These are phyloP conservation scores for Colletotrichum sp. DNA, from an alignment of 2,329 filamentous ascomycete genomes.

Conservation along the genomic window DNA sequence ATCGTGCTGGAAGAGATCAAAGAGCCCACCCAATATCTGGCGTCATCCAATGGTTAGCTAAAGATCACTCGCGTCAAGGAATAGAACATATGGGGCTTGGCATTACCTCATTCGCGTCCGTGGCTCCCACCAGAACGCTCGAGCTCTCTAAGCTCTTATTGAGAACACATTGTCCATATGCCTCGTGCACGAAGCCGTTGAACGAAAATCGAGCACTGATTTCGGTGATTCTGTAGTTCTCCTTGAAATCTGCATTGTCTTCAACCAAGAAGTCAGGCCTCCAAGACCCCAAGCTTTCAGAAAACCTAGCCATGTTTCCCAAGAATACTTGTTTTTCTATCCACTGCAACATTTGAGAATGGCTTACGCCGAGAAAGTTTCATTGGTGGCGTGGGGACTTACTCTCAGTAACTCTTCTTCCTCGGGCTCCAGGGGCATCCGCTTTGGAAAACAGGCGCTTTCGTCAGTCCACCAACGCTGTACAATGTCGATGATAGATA, in stretches of 20 bases:
- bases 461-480: slow-evolving; percentile 41
- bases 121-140: slow-evolving; percentile 25
- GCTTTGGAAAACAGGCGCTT: slow-evolving; percentile 30
- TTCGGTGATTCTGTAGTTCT: slow-evolving; percentile 39
- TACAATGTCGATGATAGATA: slow-evolving; percentile 38
- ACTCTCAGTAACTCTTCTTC: slow-evolving; percentile 35
- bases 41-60: no score
- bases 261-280: slow-evolving; percentile 44
- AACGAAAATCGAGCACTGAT: slow-evolving; percentile 46
- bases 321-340: slow-evolving; percentile 28
- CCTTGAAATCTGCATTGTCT: slow-evolving; percentile 17
- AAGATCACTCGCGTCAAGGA: no score
- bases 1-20: slow-evolving; percentile 31
- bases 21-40: slow-evolving; percentile 35
- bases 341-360: slow-evolving; percentile 26
- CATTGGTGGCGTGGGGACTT: background rate
- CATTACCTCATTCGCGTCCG: slow-evolving; percentile 26
- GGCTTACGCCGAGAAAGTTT: background rate
- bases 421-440: slow-evolving; percentile 35
- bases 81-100: background rate
- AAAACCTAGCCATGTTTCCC: slow-evolving; percentile 26
- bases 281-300: slow-evolving; percentile 34
- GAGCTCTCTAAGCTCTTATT: slow-evolving; percentile 16
- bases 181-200: slow-evolving; percentile 37
- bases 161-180: slow-evolving; percentile 32